Conservation (phyloP, 352 stramenopile genomes). For the Phytophthora fragariaefolia region DNA sequence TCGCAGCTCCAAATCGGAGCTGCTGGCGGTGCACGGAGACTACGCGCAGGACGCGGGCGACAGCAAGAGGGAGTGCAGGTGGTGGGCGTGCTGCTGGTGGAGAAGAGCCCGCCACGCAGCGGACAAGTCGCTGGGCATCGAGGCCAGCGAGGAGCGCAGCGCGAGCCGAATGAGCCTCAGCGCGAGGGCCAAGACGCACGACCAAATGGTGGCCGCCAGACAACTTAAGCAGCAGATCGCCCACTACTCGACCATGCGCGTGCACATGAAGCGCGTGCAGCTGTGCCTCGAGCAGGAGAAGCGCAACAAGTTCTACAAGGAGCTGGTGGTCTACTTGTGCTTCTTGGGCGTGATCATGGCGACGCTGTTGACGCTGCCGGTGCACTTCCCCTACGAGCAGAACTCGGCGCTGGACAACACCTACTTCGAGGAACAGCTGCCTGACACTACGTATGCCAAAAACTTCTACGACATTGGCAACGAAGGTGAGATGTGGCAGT, state of each 20-base stretch:
- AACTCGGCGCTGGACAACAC: slow-evolving; percentile 61
- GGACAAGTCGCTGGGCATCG: slow-evolving; percentile 14
- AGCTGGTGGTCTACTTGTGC: slow-evolving; percentile 75
- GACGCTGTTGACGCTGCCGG: slow-evolving; percentile 65
- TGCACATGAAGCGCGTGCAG: slow-evolving; percentile 88
- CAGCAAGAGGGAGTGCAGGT: slow-evolving; percentile 14
- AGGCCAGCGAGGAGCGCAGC: slow-evolving; percentile 29
- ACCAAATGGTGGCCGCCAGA: slow-evolving; percentile 47
- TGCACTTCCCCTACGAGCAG: slow-evolving; percentile 81
- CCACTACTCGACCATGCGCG: slow-evolving; percentile 81
- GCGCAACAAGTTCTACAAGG: slow-evolving; percentile 85
- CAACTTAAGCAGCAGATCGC: slow-evolving; percentile 64
- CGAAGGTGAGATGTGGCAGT: slow-evolving; percentile 81
- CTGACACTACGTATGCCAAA: slow-evolving; percentile 60
- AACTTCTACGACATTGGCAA: slow-evolving; percentile 71
- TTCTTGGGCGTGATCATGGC: slow-evolving; percentile 72
- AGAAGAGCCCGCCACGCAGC: not conserved
- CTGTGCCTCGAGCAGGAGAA: slow-evolving; percentile 83
- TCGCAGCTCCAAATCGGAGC: slow-evolving; percentile 39
- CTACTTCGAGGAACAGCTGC: slow-evolving; percentile 79
- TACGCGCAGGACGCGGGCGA: slow-evolving; percentile 18
- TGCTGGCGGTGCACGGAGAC: slow-evolving; percentile 18
- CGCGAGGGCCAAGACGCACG: slow-evolving; percentile 33
- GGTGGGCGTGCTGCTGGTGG: slow-evolving; percentile 26
- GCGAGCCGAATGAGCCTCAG: slow-evolving; percentile 26